Evolutionary conservation across 2,329 filamentous ascomycete genomes (phyloP), one percentile per base, ranked within the genome.

Genomic region (Penicillium sp.): DNA sequence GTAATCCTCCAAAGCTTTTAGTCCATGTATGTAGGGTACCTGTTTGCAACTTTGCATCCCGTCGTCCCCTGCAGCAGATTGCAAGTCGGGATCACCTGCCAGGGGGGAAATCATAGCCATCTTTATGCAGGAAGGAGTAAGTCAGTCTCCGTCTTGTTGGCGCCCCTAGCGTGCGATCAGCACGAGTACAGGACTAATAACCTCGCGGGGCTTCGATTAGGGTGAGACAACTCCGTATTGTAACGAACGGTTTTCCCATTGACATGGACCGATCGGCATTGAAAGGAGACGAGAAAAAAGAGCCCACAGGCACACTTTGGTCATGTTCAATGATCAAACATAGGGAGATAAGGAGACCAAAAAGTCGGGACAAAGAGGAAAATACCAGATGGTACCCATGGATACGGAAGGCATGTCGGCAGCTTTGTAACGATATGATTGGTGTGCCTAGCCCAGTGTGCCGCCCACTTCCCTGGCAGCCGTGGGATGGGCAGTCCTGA

Each of bases 391-490:
- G 55, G 60, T 64, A 61, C 60, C 67, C 62, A 65, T 68, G 66
- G 63, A 67, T 64, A 66, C 62, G 57, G 46, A 30, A 60, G 58
- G 62, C 55, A 65, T 67, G 65, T 67, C 45, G 66, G 62, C 55
- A 63, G 52, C 11, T 22, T n/a, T 37, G 4, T 46, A 22, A 6
- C 6, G 22, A 25, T 6, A 2, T 74, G 69, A 73, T 74, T 75
- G 71, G 72, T 69, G 73, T 74, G 45, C 72, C 71, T 74, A 72
- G 60, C 62, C 65, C 49, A 56, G 26, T 57, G 10, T 45, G 46
- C 55, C 37, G 43, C 25, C 26, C 28, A 3, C 25, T 59, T 52
- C 25, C 57, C 52, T 59, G 57, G 52, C 57, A 37, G 35, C 52
- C 22, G 52, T 22, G n/a, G 13, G 3, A 22, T 13, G 7, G n/a